phyloP scores from a whole-genome alignment of 768 basidiomycete species.

The Amanita rimosa region DNA sequence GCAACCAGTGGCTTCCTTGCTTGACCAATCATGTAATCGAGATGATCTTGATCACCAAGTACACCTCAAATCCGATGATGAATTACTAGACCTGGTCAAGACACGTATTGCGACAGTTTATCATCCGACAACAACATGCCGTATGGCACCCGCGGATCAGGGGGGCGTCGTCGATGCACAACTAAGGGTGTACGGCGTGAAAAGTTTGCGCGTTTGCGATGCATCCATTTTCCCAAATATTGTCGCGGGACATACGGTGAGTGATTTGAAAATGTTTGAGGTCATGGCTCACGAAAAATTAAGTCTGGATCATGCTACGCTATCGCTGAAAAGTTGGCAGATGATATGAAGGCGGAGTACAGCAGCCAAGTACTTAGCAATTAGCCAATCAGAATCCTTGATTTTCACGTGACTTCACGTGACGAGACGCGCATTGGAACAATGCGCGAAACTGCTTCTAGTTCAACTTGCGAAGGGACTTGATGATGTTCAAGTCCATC shows the following conservation, averaged over 20 bases:
- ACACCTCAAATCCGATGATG: constrained; percentile 27
- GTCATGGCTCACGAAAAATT: constrained; percentile 1
- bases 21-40: constrained; percentile 22
- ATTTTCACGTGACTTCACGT: constrained; percentile 9
- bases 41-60: constrained; percentile 28
- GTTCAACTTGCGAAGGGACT: constrained; percentile 11
- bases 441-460: constrained; percentile 13
- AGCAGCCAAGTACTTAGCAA: background rate
- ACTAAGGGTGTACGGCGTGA: constrained; percentile 28
- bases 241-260: constrained; percentile 35
- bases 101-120: constrained; percentile 35
- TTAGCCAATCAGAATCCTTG: background rate
- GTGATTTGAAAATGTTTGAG: constrained; percentile 9
- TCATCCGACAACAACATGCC: constrained; percentile 34
- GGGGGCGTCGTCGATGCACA: constrained; percentile 28
- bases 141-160: constrained; percentile 30
- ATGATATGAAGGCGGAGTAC: constrained; percentile 19
- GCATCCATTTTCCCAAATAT: constrained; percentile 36
- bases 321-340: constrained; percentile 23
- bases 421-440: constrained; percentile 21
- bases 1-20: constrained; percentile 24
- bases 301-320: constrained; percentile 23
- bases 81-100: constrained; percentile 28
- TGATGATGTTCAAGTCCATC: constrained; percentile 73
- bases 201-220: constrained; percentile 34